Conservation (phyloP, 2,329 filamentous ascomycete genomes). For the Calonectria pteridis region DNA sequence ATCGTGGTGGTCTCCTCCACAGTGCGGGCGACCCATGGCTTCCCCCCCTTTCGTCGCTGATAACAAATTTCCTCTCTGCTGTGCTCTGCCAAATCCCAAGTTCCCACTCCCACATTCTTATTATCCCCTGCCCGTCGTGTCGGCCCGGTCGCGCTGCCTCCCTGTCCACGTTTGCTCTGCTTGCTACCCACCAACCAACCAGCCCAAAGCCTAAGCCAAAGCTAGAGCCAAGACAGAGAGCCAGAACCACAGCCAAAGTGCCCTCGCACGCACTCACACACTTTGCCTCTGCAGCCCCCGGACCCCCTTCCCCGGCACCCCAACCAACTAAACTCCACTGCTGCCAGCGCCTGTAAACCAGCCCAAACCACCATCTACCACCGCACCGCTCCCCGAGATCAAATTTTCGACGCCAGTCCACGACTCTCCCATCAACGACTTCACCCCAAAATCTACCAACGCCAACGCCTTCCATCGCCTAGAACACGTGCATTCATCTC, state of each 20-base stretch:
- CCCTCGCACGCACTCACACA: slow-evolving; percentile 23
- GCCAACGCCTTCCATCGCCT: slow-evolving; percentile 49
- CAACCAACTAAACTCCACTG: slow-evolving; percentile 38
- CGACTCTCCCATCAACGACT: slow-evolving; percentile 46
- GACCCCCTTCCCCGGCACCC: slow-evolving; percentile 32
- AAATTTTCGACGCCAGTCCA: slow-evolving; percentile 51
- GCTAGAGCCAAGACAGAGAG: neutral
- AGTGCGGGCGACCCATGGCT: slow-evolving; percentile 27
- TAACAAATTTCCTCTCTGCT: slow-evolving; percentile 29
- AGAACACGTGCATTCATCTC: slow-evolving; percentile 47
- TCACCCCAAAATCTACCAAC: slow-evolving; percentile 49
- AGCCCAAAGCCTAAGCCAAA: neutral
- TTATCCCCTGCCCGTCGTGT: slow-evolving; percentile 10
- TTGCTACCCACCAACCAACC: slow-evolving; percentile 14
- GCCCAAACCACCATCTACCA: slow-evolving; percentile 37
- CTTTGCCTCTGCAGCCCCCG: slow-evolving; percentile 18
- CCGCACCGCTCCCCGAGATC: slow-evolving; percentile 38
- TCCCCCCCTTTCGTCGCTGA: slow-evolving; percentile 26
- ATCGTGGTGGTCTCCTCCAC: slow-evolving; percentile 33
- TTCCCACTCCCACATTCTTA: slow-evolving; percentile 14
- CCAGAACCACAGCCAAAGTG: slow-evolving; percentile 29
- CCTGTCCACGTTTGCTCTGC: slow-evolving; percentile 15
- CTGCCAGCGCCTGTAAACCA: slow-evolving; percentile 38
- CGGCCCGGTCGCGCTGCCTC: slow-evolving; percentile 18
- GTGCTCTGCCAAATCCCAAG: slow-evolving; percentile 11